Percentiles rank a stretch among this genome's conserved stretches.
phyloP scores from a whole-genome alignment of 2,329 filamentous ascomycete species.

The Aspergillus pseudonomiae region DNA sequence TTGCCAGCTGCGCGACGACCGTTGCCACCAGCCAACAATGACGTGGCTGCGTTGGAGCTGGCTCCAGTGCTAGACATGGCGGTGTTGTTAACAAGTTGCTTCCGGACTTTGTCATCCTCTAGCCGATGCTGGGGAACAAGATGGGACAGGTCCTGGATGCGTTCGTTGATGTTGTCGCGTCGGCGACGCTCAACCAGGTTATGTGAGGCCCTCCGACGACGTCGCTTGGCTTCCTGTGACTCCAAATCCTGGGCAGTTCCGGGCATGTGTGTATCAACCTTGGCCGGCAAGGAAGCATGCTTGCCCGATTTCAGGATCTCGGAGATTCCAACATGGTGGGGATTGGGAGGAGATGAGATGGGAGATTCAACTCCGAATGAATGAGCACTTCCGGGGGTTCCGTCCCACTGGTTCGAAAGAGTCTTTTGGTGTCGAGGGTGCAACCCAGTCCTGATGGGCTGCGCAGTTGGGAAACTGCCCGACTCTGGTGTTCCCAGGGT shows the following conservation, averaged over 20 bases:
- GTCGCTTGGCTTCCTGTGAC: constrained; percentile 90
- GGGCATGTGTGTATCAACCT: constrained; percentile 63
- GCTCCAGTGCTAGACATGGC: constrained; percentile 78
- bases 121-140: constrained; percentile 89
- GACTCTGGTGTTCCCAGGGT: constrained; percentile 73
- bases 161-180: constrained; percentile 97
- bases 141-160: constrained; percentile 93
- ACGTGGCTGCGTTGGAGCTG: constrained; percentile 67
- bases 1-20: constrained; percentile 82
- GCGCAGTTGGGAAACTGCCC: constrained; percentile 67
- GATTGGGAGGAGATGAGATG: constrained; percentile 73
- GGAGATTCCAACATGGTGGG: constrained; percentile 73
- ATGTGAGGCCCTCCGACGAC: constrained; percentile 88
- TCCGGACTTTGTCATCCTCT: constrained; percentile 95
- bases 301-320: constrained; percentile 84
- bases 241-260: constrained; percentile 59
- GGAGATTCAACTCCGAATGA: constrained; percentile 82
- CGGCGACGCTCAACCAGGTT: constrained; percentile 94
- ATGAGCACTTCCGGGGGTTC: constrained; percentile 78
- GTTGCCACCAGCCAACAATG: constrained; percentile 80
- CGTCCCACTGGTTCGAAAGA: constrained; percentile 86
- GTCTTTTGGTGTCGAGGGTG: constrained; percentile 74
- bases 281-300: constrained; percentile 85
- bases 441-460: constrained; percentile 73
- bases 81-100: constrained; percentile 89